Evolutionary conservation across 2,329 filamentous ascomycete species (phyloP), one percentile per base, ranked within the genome.

Genomic region (Madurella mycetomatis): DNA sequence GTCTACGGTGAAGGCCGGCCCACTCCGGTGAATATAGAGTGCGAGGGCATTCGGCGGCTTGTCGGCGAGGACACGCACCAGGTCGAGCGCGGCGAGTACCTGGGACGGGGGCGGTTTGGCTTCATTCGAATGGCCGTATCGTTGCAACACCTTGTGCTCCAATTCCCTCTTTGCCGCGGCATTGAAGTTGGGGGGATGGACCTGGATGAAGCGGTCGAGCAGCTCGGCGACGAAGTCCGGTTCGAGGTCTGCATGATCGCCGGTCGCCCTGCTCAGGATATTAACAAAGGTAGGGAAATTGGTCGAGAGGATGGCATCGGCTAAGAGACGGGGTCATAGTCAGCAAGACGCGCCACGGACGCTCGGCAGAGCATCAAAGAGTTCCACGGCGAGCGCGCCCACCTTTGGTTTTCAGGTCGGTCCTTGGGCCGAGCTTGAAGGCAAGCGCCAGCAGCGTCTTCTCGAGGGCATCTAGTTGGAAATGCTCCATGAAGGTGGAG

Each of bases 401-500:
- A 95, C 92, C 92, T 83, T 96, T 97, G 5, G 86, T 87, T 66
- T 90, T 89, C 50, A 99, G 74, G 69, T 96, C 92, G 54, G 84
- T 74, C 64, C 89, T 90, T 41, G 82, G 82, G n/a, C 86, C 85
- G 58, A 85, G 82, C 71, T 92, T 95, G 72, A 96, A 96, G 4
- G 92, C 90, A 54, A 96, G 77, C 47, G 90, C 90, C 60, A 99
- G 79, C 58, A 95, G 82, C 41, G 90, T 89, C 77, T 95, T 95
- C 66, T 91, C 85, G 45, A 96, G 72, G 9, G 90, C 85, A 73
- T 96, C 92, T 51, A 96, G 80, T 69, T 92, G 91, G 77, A 99
- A 99, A 70, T 97, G 92, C 60, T 95, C 88, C 79, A 97, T 86
- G 69, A 99, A 97, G 1, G 88, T 89, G 2, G 89, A 88, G n/a